A percentile compares a stretch with the other conserved stretches of the same genome.
phyloP scores from a whole-genome alignment of 1,139 yeast species.

The Zygosaccharomyces sapae region DNA sequence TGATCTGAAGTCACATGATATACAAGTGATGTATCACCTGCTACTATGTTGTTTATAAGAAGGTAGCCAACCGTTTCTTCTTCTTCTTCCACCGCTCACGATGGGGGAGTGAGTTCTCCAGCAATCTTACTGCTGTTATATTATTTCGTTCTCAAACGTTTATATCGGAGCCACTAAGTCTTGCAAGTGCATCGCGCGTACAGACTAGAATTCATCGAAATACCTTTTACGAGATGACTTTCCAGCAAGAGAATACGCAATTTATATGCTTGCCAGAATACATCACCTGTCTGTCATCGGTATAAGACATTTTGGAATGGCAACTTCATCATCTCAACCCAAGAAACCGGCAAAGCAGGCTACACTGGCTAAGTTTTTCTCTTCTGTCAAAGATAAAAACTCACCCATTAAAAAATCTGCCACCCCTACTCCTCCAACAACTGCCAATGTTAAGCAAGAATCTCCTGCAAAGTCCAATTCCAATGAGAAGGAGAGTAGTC shows the following conservation, averaged over 20 bases:
- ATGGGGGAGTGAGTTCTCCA: too few relatives aligned
- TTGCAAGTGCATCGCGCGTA: conserved; percentile 1
- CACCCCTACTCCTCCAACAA: background rate
- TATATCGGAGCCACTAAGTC: too few relatives aligned
- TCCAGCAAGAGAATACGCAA: too few relatives aligned
- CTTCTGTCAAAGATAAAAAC: conserved; percentile 20
- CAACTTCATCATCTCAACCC: conserved; percentile 1
- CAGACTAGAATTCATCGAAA: background rate
- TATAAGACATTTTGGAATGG: conserved; percentile 1
- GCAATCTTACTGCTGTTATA: too few relatives aligned
- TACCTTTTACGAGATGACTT: background rate
- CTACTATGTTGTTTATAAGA: too few relatives aligned
- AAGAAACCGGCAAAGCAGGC: conserved; percentile 23
- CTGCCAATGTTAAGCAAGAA: background rate
- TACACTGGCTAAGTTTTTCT: conserved; percentile 30
- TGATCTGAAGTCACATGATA: too few relatives aligned
- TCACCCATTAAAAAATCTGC: conserved; percentile 2
- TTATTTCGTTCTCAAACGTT: too few relatives aligned
- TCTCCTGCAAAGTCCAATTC: background rate
- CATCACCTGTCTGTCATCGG: background rate
- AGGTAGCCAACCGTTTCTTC: too few relatives aligned
- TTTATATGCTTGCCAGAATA: conserved; percentile 2
- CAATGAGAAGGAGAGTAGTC: background rate
- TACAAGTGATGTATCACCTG: too few relatives aligned
- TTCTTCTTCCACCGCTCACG: too few relatives aligned